phyloP scores from a whole-genome alignment of 2,329 filamentous ascomycete genomes.

The Raffaelea arxii region DNA sequence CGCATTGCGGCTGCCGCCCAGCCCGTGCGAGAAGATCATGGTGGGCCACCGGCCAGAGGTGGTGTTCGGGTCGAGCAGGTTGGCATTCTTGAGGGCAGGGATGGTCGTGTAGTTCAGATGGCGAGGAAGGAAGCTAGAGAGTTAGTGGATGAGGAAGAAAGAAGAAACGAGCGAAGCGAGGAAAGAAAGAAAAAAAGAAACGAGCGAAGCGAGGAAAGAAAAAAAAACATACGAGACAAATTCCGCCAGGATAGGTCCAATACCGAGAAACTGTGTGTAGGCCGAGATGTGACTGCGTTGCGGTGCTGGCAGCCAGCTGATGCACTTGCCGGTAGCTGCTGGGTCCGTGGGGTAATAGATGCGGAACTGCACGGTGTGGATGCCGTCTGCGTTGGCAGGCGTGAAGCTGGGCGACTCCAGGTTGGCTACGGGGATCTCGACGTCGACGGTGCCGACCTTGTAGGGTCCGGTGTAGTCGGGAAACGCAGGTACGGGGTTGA shows the following conservation, averaged over 20 bases:
- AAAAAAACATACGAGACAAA: slow-evolving; percentile 44
- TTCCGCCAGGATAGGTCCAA: slow-evolving; percentile 46
- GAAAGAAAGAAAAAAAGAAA: neutral
- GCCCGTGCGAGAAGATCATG: slow-evolving; percentile 76
- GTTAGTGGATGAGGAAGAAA: slow-evolving; percentile 3
- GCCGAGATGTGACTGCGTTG: slow-evolving; percentile 65
- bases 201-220: neutral
- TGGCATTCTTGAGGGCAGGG: slow-evolving; percentile 62
- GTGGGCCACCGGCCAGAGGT: slow-evolving; percentile 59
- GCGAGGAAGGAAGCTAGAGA: slow-evolving; percentile 52
- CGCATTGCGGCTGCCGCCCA: slow-evolving; percentile 71
- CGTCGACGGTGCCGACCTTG: slow-evolving; percentile 68
- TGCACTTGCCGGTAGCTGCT: slow-evolving; percentile 43
- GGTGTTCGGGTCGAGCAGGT: slow-evolving; percentile 41
- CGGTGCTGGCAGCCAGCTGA: slow-evolving; percentile 69
- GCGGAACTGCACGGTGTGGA: slow-evolving; percentile 69
- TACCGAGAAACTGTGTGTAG: slow-evolving; percentile 67
- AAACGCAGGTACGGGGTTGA: slow-evolving; percentile 63
- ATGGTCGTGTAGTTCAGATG: slow-evolving; percentile 66
- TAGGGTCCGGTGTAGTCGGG: slow-evolving; percentile 68
- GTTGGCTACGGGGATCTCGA: slow-evolving; percentile 64
- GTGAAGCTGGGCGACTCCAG: slow-evolving; percentile 43
- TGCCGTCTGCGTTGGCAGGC: slow-evolving; percentile 42
- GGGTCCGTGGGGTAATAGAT: slow-evolving; percentile 67
- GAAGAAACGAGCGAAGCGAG: neutral